phyloP scores from a whole-genome alignment of 495 filamentous ascomycete genomes.

The Penicillium pulvis region DNA sequence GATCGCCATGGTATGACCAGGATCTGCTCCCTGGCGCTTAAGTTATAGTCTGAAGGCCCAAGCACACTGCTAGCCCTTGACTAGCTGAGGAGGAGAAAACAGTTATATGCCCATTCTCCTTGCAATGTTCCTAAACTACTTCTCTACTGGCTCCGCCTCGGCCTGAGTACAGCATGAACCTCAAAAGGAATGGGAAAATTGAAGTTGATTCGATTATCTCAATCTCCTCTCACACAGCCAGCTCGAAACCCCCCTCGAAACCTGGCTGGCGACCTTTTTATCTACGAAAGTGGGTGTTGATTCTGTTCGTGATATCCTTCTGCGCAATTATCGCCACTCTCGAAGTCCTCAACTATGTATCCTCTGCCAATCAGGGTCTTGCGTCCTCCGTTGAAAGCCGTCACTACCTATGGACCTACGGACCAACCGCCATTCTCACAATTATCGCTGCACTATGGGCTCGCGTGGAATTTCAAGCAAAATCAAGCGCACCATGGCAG shows the following conservation, averaged over 20 bases:
- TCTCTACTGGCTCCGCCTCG: not conserved
- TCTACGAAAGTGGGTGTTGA: constrained; percentile 9
- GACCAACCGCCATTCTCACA: constrained; percentile 34
- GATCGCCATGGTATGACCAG: not conserved
- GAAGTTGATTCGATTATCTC: not conserved
- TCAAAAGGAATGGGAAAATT: not conserved
- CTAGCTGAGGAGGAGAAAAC: not conserved
- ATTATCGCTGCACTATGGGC: constrained; percentile 28
- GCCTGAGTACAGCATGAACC: not conserved
- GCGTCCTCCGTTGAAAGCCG: constrained; percentile 15
- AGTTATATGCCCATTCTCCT: not conserved
- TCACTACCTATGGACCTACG: constrained; percentile 36
- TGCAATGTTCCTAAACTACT: not conserved
- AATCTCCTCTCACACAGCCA: not conserved
- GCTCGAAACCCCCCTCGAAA: not conserved
- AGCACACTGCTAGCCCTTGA: not conserved
- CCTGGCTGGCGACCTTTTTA: constrained; percentile 13
- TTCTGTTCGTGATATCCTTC: not conserved
- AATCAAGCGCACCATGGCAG: constrained; percentile 32
- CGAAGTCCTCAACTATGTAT: constrained; percentile 17
- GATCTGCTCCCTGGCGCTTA: not conserved
- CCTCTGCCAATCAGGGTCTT: constrained; percentile 18
- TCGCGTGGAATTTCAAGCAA: constrained; percentile 29
- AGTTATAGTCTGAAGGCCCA: not conserved
- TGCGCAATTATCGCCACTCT: constrained; percentile 9